Base-by-base conservation (phyloP, 768 basidiomycete genomes). In the Termitomyces titanicus region DNA sequence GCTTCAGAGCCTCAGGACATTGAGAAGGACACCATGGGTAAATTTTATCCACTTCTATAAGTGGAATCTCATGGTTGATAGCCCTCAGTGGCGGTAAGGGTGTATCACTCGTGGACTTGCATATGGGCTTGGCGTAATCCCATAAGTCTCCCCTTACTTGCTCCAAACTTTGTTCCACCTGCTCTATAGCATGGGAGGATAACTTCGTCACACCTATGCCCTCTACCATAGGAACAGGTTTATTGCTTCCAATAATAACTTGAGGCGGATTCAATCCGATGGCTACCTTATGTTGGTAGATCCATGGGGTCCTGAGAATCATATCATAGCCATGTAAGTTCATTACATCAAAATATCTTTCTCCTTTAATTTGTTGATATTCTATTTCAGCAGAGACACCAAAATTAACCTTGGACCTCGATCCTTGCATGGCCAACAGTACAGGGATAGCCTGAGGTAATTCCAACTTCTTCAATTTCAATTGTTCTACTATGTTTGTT, bases 231-330 rank as follows among this genome's bases (percentile, higher is more conserved):
- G 33, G 15, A 4, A 12, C 10, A 4, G 42, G 42, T 7, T 24
- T 42, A 2, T 34, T 53, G 31, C 42, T 24, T 3, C 40, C 34
- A 5, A 48, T 22, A 22, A 48, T 13, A 2, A 48, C 35, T 22
- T 33, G 13, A 7, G 47, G 13, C 2, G 47, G 47, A 13, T 48
- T 48, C 34, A 37, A 38, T 10, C 47, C 35, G 2, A 43, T 17
- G 77, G 0, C 71, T n/a, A n/a, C n/a, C n/a, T n/a, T n/a, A n/a
- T n/a, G n/a, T n/a, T n/a, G n/a, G n/a, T n/a, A n/a, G n/a, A n/a
- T n/a, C n/a, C n/a, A n/a, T n/a, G n/a, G 76, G 0, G 74, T 75
- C 1, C 77, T 72, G 0, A 79, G 60, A 2, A 78, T 44, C n/a
- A 44, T 18, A 44, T 53, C 29, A 25, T 53, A 53, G 3, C 25